Conservation (phyloP, 768 basidiomycete genomes). For the Mrakia gelida region DNA sequence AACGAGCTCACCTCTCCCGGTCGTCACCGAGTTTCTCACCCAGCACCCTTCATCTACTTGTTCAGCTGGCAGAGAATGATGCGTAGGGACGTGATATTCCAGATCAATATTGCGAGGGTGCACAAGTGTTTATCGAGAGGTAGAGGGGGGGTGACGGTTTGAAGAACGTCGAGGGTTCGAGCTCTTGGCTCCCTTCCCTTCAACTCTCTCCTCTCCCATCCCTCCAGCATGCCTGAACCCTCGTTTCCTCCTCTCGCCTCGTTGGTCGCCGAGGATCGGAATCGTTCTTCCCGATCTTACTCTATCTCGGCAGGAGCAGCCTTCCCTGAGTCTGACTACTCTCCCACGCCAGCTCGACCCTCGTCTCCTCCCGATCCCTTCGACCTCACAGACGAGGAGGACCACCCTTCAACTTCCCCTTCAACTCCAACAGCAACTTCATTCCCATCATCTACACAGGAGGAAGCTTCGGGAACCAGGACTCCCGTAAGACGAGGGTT, state of each 20-base stretch:
- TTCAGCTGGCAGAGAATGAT: no score
- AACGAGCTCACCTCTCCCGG: no score
- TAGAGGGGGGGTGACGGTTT: no score
- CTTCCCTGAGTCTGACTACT: conserved; percentile 12
- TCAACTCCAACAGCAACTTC: neutral
- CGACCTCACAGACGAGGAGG: conserved; percentile 13
- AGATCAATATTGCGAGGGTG: no score
- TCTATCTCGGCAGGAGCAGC: conserved; percentile 1
- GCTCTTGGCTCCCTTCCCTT: no score
- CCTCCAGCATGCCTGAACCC: neutral
- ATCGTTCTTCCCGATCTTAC: conserved; percentile 8
- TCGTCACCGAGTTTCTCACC: no score
- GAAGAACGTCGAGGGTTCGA: no score
- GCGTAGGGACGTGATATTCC: no score
- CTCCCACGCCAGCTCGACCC: neutral
- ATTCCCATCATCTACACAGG: neutral
- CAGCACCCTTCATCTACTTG: no score
- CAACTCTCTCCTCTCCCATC: no score
- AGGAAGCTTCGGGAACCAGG: neutral
- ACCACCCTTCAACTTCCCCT: neutral
- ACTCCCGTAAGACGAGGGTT: neutral
- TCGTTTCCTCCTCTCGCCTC: neutral
- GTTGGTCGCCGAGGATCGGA: neutral
- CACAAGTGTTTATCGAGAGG: no score
- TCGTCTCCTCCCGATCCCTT: conserved; percentile 17